Percentiles rank a stretch among this genome's conserved stretches.
These are phyloP conservation scores for Climacium dendroides DNA, from an alignment of 225 moss, liverwort and hornwort species.

Conservation along the genomic window DNA sequence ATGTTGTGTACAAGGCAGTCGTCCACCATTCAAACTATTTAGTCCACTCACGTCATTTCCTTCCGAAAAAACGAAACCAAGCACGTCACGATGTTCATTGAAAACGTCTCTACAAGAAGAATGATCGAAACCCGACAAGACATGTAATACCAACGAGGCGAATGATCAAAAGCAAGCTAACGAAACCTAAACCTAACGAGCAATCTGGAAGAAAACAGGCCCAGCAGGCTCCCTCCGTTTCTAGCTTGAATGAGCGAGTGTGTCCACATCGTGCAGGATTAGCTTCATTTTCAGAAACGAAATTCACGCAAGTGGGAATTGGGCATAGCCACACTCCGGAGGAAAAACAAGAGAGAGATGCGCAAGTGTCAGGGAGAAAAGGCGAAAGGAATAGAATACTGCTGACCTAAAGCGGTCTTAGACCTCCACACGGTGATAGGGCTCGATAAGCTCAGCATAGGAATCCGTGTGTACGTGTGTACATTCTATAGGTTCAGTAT, in stretches of 20 bases:
- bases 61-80: not conserved
- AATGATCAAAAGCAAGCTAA: not conserved
- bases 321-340: not conserved
- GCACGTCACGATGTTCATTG: not conserved
- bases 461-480: no score
- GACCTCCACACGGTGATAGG: not conserved
- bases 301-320: not conserved
- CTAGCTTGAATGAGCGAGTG: not conserved
- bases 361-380: not conserved
- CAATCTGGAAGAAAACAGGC: not conserved
- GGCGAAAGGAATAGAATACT: not conserved
- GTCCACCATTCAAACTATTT: constrained; percentile 29
- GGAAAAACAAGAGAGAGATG: not conserved
- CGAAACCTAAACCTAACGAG: constrained; percentile 7
- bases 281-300: not conserved
- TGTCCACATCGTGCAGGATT: not conserved
- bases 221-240: not conserved
- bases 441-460: not conserved
- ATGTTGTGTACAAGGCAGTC: constrained; percentile 38
- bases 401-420: not conserved
- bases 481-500: no score
- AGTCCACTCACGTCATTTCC: not conserved
- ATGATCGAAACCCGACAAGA: not conserved
- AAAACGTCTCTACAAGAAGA: not conserved
- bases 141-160: not conserved